phyloP scores from a whole-genome alignment of 305 asterid genomes.

The Fraxinus platypoda region DNA sequence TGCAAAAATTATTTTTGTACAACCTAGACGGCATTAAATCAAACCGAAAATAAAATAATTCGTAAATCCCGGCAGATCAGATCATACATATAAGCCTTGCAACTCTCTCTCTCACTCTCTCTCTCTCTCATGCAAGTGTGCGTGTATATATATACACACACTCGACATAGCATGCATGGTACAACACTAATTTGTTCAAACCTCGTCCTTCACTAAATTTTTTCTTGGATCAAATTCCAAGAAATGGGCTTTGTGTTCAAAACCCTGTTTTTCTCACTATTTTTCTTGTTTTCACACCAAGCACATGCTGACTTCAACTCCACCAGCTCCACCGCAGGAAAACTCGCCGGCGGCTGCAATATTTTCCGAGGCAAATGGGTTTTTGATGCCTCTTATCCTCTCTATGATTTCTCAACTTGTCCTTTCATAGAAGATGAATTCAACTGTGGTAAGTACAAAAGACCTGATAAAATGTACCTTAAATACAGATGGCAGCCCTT shows the following conservation, averaged over 20 bases:
- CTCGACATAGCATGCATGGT: neutral
- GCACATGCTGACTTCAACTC: neutral
- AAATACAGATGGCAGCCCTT: constrained; percentile 3
- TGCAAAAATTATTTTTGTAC: neutral
- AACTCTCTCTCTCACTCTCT: neutral
- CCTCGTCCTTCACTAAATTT: neutral
- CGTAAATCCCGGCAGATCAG: neutral
- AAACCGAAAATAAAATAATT: neutral
- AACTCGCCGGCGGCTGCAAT: neutral
- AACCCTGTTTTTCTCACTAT: neutral
- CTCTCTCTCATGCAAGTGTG: neutral
- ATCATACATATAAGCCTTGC: neutral
- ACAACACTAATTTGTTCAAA: neutral
- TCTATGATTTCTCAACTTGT: neutral
- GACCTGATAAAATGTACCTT: constrained; percentile 9
- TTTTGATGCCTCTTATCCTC: constrained; percentile 1
- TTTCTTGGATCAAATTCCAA: neutral
- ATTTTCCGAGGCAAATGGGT: neutral
- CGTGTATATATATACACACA: neutral
- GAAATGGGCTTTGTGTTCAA: neutral
- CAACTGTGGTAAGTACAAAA: neutral
- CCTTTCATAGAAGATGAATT: constrained; percentile 1
- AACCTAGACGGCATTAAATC: neutral
- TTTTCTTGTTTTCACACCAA: neutral
- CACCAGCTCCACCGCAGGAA: neutral